Evolutionary conservation across 257 asterid species (phyloP).

Genomic region (Solanum chmielewskii): DNA sequence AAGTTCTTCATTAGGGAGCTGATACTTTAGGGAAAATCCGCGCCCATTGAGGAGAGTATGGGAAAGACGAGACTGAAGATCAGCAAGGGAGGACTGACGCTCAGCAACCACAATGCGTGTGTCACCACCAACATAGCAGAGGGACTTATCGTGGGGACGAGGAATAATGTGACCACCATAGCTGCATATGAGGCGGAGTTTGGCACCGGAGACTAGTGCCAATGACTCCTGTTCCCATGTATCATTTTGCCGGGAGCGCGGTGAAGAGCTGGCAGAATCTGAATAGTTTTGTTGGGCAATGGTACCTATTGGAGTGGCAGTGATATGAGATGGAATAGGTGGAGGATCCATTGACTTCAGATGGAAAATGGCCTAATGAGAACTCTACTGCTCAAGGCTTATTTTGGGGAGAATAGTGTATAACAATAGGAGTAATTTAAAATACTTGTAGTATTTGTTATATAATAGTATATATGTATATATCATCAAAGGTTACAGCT

Average conservation of each 20-base stretch:
- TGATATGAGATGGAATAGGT: slow-evolving; percentile 6
- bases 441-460: neutral
- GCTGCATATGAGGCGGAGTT: slow-evolving; percentile 73
- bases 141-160: slow-evolving; percentile 67
- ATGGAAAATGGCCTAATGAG: neutral
- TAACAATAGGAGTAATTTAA: neutral
- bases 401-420: neutral
- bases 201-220: slow-evolving; percentile 36
- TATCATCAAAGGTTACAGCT: neutral
- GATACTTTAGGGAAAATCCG: slow-evolving; percentile 49
- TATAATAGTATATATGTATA: neutral
- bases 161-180: slow-evolving; percentile 77
- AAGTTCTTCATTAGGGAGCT: slow-evolving; percentile 70
- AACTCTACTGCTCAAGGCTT: neutral
- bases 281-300: slow-evolving; percentile 11
- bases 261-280: slow-evolving; percentile 37
- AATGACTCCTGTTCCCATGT: slow-evolving; percentile 38
- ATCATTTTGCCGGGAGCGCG: slow-evolving; percentile 31
- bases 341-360: slow-evolving; percentile 39
- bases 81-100: slow-evolving; percentile 40
- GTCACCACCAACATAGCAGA: slow-evolving; percentile 70
- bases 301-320: slow-evolving; percentile 2
- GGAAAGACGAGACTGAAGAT: slow-evolving; percentile 53
- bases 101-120: slow-evolving; percentile 67
- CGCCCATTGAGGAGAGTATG: slow-evolving; percentile 48